These are phyloP conservation scores for grape (Vitis vinifera) DNA, from an alignment of 164 flowering plant genomes.

Conservation along the genomic window ASM3070453v1 NC_081814.1:12470501-12471000, in stretches of 20 bases:
- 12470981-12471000: too few species aligned
- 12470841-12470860: too few species aligned
- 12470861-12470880: too few species aligned
- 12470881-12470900: background rate
- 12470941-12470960: conserved; percentile 23
- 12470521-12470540: background rate
- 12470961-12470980: conserved; percentile 10
- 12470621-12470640: background rate
- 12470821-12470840: too few species aligned
- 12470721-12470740: background rate
- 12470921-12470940: background rate
- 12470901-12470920: conserved; percentile 2
- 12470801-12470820: too few species aligned
- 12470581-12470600: conserved; percentile 5
- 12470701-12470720: too few species aligned
- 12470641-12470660: too few species aligned
- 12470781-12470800: background rate
- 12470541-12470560: background rate
- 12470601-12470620: background rate
- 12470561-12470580: background rate
- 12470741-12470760: background rate
- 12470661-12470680: background rate
- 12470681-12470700: background rate
- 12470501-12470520: too few species aligned
- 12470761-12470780: conserved; percentile 17